Evolutionary conservation across 73 alveolate species (phyloP).

Genomic region (Paramecium sexaurelia): DNA sequence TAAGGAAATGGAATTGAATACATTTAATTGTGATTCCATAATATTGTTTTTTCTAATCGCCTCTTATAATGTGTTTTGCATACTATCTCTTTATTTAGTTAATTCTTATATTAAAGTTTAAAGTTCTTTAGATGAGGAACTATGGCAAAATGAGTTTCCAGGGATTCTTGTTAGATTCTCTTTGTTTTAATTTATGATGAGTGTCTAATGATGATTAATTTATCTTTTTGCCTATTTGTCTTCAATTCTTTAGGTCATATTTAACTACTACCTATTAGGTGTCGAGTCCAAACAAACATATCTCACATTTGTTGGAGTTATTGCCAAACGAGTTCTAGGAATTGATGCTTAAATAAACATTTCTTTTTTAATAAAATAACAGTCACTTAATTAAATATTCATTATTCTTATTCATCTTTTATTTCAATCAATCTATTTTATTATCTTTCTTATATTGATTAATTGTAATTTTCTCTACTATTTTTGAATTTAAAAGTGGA

Average conservation of each 20-base stretch:
- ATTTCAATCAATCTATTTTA: not conserved
- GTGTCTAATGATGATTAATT: not conserved
- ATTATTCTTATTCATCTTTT: conserved; percentile 12
- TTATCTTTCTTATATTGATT: not conserved
- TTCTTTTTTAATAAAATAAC: not conserved
- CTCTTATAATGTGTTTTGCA: not conserved
- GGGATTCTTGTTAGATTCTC: conserved; percentile 6
- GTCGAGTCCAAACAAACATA: not conserved
- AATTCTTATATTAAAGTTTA: not conserved
- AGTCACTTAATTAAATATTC: conserved; percentile 25
- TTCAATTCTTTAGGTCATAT: not conserved
- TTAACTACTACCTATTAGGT: not conserved
- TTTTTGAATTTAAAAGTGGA: not conserved
- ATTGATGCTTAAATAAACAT: not conserved
- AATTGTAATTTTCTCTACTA: not conserved
- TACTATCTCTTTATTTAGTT: not conserved
- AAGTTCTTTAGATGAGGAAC: not conserved
- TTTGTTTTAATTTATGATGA: not conserved
- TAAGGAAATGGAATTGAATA: not conserved
- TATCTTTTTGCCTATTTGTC: not conserved
- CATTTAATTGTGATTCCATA: not conserved
- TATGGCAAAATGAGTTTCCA: conserved; percentile 4
- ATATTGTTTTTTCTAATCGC: not conserved
- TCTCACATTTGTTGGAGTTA: conserved; percentile 31
- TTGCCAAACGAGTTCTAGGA: conserved; percentile 1